Evolutionary conservation across 805 yeast genomes (phyloP), one percentile per base, ranked within the genome.

Genomic region (Wickerhamiella sergipiensis): DNA sequence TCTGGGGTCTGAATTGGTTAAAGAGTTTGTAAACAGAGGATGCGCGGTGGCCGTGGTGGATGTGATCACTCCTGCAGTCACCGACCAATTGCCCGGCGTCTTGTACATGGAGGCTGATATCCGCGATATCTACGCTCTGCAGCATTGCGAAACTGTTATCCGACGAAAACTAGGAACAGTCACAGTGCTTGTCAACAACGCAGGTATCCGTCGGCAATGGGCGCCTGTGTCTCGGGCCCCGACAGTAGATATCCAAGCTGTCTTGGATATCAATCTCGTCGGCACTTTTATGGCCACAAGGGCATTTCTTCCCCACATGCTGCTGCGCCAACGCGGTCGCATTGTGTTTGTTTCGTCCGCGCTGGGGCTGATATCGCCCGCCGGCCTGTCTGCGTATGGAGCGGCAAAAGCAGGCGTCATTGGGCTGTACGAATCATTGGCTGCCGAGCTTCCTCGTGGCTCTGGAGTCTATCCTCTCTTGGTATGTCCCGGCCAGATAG

Each of bases 401-500:
- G 95, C 97, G 0, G 77, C 95, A 15, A 90, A 90, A 63, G 81
- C 95, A 0, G 97, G 94, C 0, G 66, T 86, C 26, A 78, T 90
- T 49, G 88, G 90, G 0, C 67, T 88, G 43, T 97, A 89, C 63
- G 95, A 85, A 62, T 80, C 90, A 0, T 67, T 90, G 36, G 77
- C 84, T 0, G 79, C 78, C 59, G 92, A 84, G 64, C 61, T 84
- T 26, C 8, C 24, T 2, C 61, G 66, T 48, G 63, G 66, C 1
- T 62, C 67, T 3, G 81, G 85, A 8, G 76, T 90, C 17, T 80
- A 80, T 57, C 82, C 95, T 0, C 67, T 90, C 51, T 69, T 90
- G 36, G 73, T 90, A 0, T 81, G 92, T 57, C 95, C 96, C 0
- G 97, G 97, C 0, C 97, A 90, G 62, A 64, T 90, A 55, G 75